A percentile compares a stretch with the other conserved stretches of the same genome.
Evolutionary conservation across 306 rosid species (phyloP).

Genomic region (Pterocarpus santalinus): DNA sequence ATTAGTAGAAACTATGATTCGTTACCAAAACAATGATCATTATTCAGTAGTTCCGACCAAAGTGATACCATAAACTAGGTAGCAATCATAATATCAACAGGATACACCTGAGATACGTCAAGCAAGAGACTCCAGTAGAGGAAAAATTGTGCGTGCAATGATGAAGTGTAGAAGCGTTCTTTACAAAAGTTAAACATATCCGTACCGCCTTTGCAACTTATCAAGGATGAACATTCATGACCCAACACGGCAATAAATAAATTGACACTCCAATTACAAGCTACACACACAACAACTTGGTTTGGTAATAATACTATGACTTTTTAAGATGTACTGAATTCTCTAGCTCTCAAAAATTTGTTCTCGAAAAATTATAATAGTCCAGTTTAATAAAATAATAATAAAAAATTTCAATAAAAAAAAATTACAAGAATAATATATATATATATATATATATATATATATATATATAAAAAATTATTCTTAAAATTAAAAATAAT

Average conservation of each 20-base stretch:
- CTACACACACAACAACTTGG: background rate
- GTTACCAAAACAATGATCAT: background rate
- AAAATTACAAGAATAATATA: no score
- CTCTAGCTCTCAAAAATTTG: no score
- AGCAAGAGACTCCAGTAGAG: background rate
- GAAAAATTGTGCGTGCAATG: background rate
- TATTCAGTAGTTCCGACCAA: no score
- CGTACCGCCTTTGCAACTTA: background rate
- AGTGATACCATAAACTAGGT: background rate
- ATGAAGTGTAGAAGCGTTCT: background rate
- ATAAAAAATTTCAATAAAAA: no score
- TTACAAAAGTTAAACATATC: background rate
- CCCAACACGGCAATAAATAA: background rate
- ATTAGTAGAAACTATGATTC: background rate
- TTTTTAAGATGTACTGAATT: no score
- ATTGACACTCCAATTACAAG: slow-evolving; percentile 12
- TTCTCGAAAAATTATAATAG: no score
- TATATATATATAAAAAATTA: no score
- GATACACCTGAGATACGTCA: background rate
- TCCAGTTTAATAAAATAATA: no score
- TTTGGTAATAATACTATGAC: no score
- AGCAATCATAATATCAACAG: background rate
- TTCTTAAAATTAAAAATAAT: no score
- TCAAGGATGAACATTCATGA: background rate
- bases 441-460: no score